A percentile compares a stretch with the other conserved stretches of the same genome.
Conservation (phyloP, 345 rosid species). For the Triadica sebifera region DNA sequence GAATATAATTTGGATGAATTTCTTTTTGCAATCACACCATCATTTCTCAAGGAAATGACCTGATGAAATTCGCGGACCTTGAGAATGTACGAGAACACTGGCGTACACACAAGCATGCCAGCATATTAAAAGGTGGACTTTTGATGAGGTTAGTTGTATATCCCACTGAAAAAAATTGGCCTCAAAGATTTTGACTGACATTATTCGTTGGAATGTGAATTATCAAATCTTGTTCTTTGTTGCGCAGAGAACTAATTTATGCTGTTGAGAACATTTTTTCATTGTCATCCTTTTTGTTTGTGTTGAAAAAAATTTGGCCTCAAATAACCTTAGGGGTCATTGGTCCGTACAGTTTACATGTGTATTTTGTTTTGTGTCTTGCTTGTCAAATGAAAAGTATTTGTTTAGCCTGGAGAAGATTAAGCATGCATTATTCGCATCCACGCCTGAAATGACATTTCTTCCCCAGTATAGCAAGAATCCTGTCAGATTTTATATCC, state of each 20-base stretch:
- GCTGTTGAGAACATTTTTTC: background rate
- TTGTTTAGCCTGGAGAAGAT: too few relatives aligned
- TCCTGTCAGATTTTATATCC: too few relatives aligned
- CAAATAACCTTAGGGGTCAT: too few relatives aligned
- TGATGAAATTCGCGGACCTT: background rate
- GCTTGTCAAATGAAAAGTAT: too few relatives aligned
- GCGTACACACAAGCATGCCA: background rate
- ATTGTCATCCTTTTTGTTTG: too few relatives aligned
- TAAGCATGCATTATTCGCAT: too few relatives aligned
- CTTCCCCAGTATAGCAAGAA: too few relatives aligned
- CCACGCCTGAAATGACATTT: too few relatives aligned
- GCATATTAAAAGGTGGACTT: constrained; percentile 1
- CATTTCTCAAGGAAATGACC: background rate
- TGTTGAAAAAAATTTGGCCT: too few relatives aligned
- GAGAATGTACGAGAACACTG: background rate
- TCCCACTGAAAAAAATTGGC: background rate
- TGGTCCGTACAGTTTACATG: too few relatives aligned
- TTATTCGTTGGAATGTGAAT: background rate
- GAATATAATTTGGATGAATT: background rate
- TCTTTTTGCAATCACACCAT: background rate
- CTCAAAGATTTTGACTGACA: constrained; percentile 16
- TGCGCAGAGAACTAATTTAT: background rate
- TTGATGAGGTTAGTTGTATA: background rate
- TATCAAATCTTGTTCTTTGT: background rate
- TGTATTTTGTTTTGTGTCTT: too few relatives aligned